phyloP scores from a whole-genome alignment of 2,329 filamentous ascomycete genomes.

The Apiospora phragmitis region DNA sequence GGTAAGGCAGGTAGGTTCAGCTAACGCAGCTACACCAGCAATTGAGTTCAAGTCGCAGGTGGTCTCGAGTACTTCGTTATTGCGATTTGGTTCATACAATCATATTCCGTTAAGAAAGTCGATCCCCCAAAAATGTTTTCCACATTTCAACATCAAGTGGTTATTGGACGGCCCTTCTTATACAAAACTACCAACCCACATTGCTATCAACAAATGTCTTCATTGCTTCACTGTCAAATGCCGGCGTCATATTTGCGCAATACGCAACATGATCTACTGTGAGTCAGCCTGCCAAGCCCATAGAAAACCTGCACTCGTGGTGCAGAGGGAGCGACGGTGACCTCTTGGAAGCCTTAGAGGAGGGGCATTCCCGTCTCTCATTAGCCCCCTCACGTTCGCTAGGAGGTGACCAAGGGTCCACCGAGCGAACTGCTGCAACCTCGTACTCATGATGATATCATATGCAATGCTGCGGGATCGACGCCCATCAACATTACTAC shows the following conservation, averaged over 20 bases:
- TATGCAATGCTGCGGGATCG: not conserved
- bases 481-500: not conserved
- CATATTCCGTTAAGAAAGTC: not conserved
- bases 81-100: not conserved
- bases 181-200: not conserved
- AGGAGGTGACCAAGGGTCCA: not conserved
- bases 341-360: not conserved
- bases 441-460: not conserved
- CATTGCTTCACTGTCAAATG: not conserved
- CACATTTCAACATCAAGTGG: not conserved
- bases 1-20: not conserved
- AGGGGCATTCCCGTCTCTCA: not conserved
- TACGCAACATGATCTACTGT: not conserved
- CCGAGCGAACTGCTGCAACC: not conserved
- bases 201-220: not conserved
- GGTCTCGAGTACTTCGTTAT: not conserved
- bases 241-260: not conserved
- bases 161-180: not conserved
- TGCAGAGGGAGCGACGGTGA: not conserved
- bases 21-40: not conserved
- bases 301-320: not conserved
- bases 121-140: not conserved
- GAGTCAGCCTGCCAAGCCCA: not conserved
- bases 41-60: not conserved
- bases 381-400: not conserved